Evolutionary conservation across 2,329 filamentous ascomycete species (phyloP).

Genomic region (Fusarium sp.): DNA sequence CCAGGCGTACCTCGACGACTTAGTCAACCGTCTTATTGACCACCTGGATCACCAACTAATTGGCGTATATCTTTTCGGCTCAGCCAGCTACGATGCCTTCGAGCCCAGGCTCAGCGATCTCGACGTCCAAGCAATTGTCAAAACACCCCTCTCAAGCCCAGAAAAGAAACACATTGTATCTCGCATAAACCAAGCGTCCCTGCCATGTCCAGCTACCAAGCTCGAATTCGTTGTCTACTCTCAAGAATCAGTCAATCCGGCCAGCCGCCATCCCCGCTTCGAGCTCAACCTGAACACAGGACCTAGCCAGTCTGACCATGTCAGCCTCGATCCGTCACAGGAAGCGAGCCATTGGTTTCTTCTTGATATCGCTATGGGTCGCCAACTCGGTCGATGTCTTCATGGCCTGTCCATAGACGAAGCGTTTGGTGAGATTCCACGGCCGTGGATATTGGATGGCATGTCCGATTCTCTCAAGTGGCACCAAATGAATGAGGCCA

Average conservation of each 20-base stretch:
- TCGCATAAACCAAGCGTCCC: background rate
- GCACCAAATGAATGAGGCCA: constrained; percentile 9
- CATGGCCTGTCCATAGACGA: background rate
- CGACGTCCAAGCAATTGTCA: constrained; percentile 12
- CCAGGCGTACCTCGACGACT: background rate
- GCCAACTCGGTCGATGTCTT: background rate
- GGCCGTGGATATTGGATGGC: background rate
- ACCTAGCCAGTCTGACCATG: background rate
- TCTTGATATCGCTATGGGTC: constrained; percentile 18
- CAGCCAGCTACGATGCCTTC: constrained; percentile 18
- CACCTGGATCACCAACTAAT: constrained; percentile 1
- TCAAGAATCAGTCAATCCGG: background rate
- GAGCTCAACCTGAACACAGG: constrained; percentile 29
- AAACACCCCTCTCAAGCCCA: background rate
- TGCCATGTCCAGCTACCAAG: constrained; percentile 12
- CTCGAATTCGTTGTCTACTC: constrained; percentile 24
- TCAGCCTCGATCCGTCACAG: constrained; percentile 1
- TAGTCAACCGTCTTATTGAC: background rate
- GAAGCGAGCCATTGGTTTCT: constrained; percentile 27
- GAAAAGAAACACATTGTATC: background rate
- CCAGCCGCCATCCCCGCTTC: constrained; percentile 8
- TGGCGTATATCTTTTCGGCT: constrained; percentile 25
- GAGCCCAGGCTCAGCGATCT: constrained; percentile 14
- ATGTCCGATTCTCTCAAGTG: constrained; percentile 14
- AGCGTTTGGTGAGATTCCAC: background rate